Percentiles rank a stretch among this genome's conserved stretches.
Conservation (phyloP, 2,329 filamentous ascomycete genomes). For the Scedosporium aurantiacum region DNA sequence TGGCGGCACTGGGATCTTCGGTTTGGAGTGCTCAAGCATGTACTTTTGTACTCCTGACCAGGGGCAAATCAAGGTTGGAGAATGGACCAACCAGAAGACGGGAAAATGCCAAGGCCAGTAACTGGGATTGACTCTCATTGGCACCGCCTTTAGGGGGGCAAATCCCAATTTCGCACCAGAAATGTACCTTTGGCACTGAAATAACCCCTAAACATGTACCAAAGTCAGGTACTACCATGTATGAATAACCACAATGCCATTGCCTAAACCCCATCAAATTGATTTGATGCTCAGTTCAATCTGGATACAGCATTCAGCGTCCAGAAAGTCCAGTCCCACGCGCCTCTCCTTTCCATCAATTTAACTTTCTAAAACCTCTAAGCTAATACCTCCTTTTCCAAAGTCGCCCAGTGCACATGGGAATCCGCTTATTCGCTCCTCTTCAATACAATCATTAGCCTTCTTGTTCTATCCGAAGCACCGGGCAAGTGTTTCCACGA, state of each 20-base stretch:
- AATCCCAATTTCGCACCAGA: neutral
- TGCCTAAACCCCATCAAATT: neutral
- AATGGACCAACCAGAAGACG: neutral
- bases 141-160: neutral
- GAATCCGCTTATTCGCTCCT: neutral
- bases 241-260: neutral
- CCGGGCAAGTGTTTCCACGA: neutral
- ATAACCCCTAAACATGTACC: neutral
- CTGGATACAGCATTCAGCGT: neutral
- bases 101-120: neutral
- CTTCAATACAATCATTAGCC: neutral
- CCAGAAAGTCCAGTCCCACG: neutral
- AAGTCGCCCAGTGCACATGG: neutral
- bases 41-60: neutral
- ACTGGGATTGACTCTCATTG: neutral
- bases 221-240: neutral
- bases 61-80: neutral
- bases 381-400: neutral
- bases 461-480: neutral
- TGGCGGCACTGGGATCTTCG: no score
- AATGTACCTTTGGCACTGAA: neutral
- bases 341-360: neutral
- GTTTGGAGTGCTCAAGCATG: no score
- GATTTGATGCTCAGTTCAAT: neutral
- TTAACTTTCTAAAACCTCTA: neutral